These are phyloP conservation scores for Colletotrichum sp. DNA, from an alignment of 2,329 filamentous ascomycete species.

Conservation along the genomic window DNA sequence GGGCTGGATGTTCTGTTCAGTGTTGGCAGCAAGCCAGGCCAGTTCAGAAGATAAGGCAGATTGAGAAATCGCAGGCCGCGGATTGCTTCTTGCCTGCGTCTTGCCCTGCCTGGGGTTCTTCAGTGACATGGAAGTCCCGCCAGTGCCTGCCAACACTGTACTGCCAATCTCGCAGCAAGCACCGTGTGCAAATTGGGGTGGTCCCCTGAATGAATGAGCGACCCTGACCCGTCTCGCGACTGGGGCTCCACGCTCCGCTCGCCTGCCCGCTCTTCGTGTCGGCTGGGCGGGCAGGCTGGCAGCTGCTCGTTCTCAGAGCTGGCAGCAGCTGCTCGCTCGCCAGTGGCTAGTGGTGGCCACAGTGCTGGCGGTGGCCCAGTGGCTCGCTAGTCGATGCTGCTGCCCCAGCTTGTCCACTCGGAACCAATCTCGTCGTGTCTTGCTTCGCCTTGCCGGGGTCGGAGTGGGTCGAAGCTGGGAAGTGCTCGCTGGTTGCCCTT, in stretches of 20 bases:
- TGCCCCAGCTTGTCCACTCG: not conserved
- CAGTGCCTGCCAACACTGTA: slow-evolving; percentile 9
- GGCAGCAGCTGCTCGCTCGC: not conserved
- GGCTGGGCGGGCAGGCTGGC: not conserved
- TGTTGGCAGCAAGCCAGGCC: not conserved
- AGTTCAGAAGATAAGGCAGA: not conserved
- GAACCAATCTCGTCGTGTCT: slow-evolving; percentile 3
- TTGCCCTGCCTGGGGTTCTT: not conserved
- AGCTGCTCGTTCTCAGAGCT: not conserved
- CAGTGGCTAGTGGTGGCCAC: not conserved
- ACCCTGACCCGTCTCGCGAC: not conserved
- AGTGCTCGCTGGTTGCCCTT: not conserved
- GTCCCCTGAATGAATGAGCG: slow-evolving; percentile 12
- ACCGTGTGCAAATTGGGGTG: slow-evolving; percentile 7
- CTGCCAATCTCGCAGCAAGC: not conserved
- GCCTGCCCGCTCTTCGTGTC: not conserved
- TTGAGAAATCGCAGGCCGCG: not conserved
- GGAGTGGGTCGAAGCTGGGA: not conserved
- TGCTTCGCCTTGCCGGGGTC: not conserved
- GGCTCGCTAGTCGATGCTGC: not conserved
- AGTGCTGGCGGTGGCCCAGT: not conserved
- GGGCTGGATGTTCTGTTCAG: not conserved
- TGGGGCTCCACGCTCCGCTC: not conserved
- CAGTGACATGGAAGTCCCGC: not conserved
- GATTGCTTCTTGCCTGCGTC: not conserved